Conservation (phyloP, 371 early-diverging fungal genomes). For the Actinomucor elegans region DNA sequence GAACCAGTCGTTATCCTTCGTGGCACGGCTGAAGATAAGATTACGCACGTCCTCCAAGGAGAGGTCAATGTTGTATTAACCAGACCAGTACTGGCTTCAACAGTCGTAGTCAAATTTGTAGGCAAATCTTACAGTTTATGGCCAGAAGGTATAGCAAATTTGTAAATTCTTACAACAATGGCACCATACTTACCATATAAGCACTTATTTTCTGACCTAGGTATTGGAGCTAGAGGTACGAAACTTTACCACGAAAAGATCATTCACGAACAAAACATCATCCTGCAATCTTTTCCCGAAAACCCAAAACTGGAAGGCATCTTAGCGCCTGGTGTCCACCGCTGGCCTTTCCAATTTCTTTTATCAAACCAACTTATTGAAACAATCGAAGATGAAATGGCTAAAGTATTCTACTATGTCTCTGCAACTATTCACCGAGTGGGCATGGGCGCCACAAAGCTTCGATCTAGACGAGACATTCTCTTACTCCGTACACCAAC, state of each 20-base stretch:
- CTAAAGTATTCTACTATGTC: constrained; percentile 31
- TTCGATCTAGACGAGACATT: constrained; percentile 23
- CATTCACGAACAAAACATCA: constrained; percentile 44
- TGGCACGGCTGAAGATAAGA: constrained; percentile 29
- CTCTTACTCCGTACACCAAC: constrained; percentile 27
- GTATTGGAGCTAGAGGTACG: constrained; percentile 38
- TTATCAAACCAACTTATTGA: constrained; percentile 30
- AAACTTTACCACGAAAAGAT: constrained; percentile 45
- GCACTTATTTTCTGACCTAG: constrained; percentile 4
- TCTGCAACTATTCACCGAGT: constrained; percentile 30
- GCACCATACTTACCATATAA: background rate
- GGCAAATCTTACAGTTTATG: constrained; percentile 44
- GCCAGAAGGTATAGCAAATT: constrained; percentile 57
- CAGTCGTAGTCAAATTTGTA: constrained; percentile 34
- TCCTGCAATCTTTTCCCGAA: constrained; percentile 28
- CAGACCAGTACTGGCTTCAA: constrained; percentile 29
- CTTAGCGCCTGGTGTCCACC: constrained; percentile 23
- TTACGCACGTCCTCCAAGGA: constrained; percentile 40
- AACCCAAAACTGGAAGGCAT: constrained; percentile 17
- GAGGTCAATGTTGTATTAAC: constrained; percentile 43
- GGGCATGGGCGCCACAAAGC: constrained; percentile 25
- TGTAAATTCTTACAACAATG: too few species aligned
- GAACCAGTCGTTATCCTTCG: constrained; percentile 48
- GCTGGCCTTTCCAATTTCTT: constrained; percentile 39
- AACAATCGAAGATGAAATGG: constrained; percentile 39